A percentile compares a stretch with the other conserved stretches of the same genome.
phyloP scores from a whole-genome alignment of 192 early-diverging fungal genomes.

The Backusella luteola region DNA sequence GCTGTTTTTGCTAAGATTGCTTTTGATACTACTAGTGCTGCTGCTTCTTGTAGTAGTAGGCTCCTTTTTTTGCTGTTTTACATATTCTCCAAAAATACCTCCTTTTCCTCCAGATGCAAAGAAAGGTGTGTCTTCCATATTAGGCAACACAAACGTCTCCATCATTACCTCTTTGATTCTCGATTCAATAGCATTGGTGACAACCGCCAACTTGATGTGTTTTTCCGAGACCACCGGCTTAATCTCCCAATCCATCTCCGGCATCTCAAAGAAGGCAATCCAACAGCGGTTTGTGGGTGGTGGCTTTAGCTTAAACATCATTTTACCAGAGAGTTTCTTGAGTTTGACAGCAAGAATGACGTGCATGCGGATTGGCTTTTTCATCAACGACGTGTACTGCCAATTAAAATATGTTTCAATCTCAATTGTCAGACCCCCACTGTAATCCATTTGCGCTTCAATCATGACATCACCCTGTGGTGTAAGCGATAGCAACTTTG shows the following conservation, averaged over 20 bases:
- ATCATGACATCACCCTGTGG: constrained; percentile 67
- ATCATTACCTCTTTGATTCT: constrained; percentile 81
- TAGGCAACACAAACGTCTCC: constrained; percentile 80
- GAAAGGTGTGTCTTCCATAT: constrained; percentile 89
- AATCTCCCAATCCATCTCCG: constrained; percentile 69
- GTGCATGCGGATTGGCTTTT: constrained; percentile 63
- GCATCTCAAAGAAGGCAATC: constrained; percentile 84
- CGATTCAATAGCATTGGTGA: constrained; percentile 81
- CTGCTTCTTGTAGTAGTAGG: background rate
- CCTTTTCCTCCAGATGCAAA: constrained; percentile 60
- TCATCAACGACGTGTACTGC: constrained; percentile 41
- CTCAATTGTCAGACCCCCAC: constrained; percentile 74
- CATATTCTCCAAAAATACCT: constrained; percentile 47
- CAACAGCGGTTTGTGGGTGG: constrained; percentile 84
- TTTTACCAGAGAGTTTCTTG: constrained; percentile 68
- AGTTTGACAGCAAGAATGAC: constrained; percentile 80
- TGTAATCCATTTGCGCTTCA: constrained; percentile 82
- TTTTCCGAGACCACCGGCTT: constrained; percentile 84
- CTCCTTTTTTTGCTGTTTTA: background rate
- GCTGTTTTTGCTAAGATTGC: background rate
- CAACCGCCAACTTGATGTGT: constrained; percentile 68
- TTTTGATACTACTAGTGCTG: background rate
- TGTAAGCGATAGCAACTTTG: constrained; percentile 63
- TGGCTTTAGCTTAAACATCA: constrained; percentile 78
- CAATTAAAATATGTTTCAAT: constrained; percentile 57